These are phyloP conservation scores for Amaranthus hypochondriacus DNA, from an alignment of 148 eudicot species.

Conservation along the genomic window DNA sequence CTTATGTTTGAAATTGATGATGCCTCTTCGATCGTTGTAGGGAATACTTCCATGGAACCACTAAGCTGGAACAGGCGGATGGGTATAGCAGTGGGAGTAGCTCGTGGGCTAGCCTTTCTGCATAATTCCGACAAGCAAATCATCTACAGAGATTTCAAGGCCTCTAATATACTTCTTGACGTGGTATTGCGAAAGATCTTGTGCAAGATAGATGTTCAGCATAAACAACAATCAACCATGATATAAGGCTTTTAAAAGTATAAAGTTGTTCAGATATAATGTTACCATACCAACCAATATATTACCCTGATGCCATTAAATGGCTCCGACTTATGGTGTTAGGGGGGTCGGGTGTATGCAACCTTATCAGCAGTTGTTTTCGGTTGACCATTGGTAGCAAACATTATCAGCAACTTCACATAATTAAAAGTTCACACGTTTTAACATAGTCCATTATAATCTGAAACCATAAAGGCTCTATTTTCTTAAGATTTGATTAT, in stretches of 20 bases:
- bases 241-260: too few relatives aligned
- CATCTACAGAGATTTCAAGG: constrained; percentile 61
- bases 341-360: background rate
- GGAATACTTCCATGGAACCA: constrained; percentile 34
- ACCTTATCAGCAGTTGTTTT: background rate
- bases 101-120: constrained; percentile 56
- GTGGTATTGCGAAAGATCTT: constrained; percentile 21
- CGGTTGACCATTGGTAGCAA: too few relatives aligned
- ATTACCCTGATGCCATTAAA: background rate
- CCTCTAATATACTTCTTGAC: constrained; percentile 68
- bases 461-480: background rate
- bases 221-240: too few relatives aligned
- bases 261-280: background rate
- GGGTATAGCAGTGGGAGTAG: constrained; percentile 55
- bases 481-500: background rate
- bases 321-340: too few relatives aligned
- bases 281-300: background rate
- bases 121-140: constrained; percentile 43
- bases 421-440: too few relatives aligned
- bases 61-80: constrained; percentile 53
- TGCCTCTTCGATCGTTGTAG: constrained; percentile 25
- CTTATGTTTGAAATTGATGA: background rate
- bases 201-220: too few relatives aligned
- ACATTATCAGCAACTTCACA: too few relatives aligned
- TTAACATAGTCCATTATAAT: background rate